Base-by-base conservation (phyloP, 805 yeast species). In the Ogataea nitratoaversa region DNA sequence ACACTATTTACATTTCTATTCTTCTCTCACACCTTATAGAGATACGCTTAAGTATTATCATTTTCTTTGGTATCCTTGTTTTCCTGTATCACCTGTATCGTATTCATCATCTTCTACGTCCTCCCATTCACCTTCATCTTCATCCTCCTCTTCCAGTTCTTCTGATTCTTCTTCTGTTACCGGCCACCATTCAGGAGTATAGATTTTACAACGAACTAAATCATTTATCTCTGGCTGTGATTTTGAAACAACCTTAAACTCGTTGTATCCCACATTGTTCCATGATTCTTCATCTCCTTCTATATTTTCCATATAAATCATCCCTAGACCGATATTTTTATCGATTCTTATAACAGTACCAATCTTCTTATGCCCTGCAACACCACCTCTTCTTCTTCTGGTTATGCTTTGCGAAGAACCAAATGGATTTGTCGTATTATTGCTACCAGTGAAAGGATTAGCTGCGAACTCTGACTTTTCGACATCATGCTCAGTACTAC, bases 111-210 rank as follows among this genome's bases (percentile, higher is more conserved):
- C 34, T 8, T 13, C 17, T 18, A 13, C 19, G 8, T 19, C 30
- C 28, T 30, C 29, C n/a, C 35, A 41, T 14, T 22, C 25, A 13
- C 38, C 36, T n/a, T 42, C 40, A 23, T 38, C 47, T 19, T 34
- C 29, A 5, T 19, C 30, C 5, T 38, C 41, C 4, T 36, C 42
- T 24, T 44, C 45, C 17, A 19, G 32, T 27, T 50, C 49, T 17
- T 38, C 44, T 17, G 42, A 53, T 31, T 50, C 56, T 17, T 50
- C 44, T 3, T 41, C 48, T 30, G 58, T 60, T 31, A 60, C 66
- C 0, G 89, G 89, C 89, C 91, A 84, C 90, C 91, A 84, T 36
- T 72, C 79, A 0, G 95, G 93, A 5, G 66, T 63, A 43, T 65
- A 68, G 0, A 79, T 84, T 49, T 71, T 70, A 19, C 82, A 62